Conservation (phyloP, 2,329 filamentous ascomycete species). For the Parastagonospora avenae region DNA sequence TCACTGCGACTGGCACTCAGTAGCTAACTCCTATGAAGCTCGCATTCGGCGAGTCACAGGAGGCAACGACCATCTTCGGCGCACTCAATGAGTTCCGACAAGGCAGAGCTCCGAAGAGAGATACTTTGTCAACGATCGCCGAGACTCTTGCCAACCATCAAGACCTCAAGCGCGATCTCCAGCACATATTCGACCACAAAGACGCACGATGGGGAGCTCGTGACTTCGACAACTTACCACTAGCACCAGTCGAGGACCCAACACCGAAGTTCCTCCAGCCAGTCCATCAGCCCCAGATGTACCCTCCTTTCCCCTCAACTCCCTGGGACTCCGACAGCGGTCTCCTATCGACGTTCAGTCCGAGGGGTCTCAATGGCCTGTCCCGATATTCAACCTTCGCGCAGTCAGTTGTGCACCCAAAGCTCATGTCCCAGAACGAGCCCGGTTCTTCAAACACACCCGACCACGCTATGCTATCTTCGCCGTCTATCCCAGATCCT, state of each 20-base stretch:
- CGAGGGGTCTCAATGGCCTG: neutral
- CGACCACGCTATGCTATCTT: neutral
- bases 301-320: constrained; percentile 19
- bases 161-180: constrained; percentile 29
- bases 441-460: neutral
- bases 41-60: constrained; percentile 30
- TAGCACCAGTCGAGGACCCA: constrained; percentile 1
- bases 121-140: constrained; percentile 23
- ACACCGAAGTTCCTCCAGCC: constrained; percentile 31
- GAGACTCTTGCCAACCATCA: constrained; percentile 19
- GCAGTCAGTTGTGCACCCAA: neutral
- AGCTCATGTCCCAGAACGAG: neutral
- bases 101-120: constrained; percentile 25
- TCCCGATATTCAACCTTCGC: neutral
- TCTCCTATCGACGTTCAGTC: neutral
- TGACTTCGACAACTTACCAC: constrained; percentile 21
- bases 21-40: constrained; percentile 7
- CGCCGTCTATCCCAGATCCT: neutral
- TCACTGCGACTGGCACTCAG: neutral
- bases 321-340: constrained; percentile 13
- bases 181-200: constrained; percentile 27
- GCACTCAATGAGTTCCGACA: constrained; percentile 22
- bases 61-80: constrained; percentile 20
- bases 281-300: constrained; percentile 27
- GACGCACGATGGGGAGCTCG: constrained; percentile 25